A percentile compares a stretch with the other conserved stretches of the same genome.
Evolutionary conservation across 2,329 filamentous ascomycete genomes (phyloP).

Genomic region (Xylogone sp.): DNA sequence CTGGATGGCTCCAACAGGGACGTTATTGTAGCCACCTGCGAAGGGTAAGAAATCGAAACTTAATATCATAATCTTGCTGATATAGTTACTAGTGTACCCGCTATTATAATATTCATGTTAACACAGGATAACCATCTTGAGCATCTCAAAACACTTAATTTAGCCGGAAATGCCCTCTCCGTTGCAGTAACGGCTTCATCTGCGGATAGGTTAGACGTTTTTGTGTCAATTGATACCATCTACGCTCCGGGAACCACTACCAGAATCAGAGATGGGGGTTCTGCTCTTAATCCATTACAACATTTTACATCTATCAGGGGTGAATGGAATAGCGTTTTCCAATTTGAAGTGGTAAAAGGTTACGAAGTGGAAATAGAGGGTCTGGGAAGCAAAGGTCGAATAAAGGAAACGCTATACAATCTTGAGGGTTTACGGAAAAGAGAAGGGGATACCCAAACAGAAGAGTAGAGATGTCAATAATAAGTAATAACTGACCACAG

Average conservation of each 20-base stretch:
- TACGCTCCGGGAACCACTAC: slow-evolving; percentile 47
- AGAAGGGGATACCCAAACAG: slow-evolving; percentile 17
- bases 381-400: slow-evolving; percentile 27
- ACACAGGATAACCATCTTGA: slow-evolving; percentile 44
- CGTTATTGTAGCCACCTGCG: slow-evolving; percentile 49
- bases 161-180: slow-evolving; percentile 58
- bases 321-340: background rate
- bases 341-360: slow-evolving; percentile 2
- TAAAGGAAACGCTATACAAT: slow-evolving; percentile 35
- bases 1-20: slow-evolving; percentile 28
- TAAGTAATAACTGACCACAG: no score
- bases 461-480: background rate
- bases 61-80: slow-evolving; percentile 5
- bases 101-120: slow-evolving; percentile 63
- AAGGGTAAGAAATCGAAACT: slow-evolving; percentile 45
- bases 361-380: slow-evolving; percentile 12
- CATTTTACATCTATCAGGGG: slow-evolving; percentile 10
- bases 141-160: slow-evolving; percentile 44
- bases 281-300: slow-evolving; percentile 7
- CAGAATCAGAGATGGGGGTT: slow-evolving; percentile 23
- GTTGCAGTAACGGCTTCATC: slow-evolving; percentile 10
- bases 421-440: slow-evolving; percentile 29
- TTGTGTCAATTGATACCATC: slow-evolving; percentile 50
- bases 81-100: slow-evolving; percentile 45
- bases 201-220: slow-evolving; percentile 29